Base-by-base conservation (phyloP, 441 rosid genomes). In the Codiaeum variegatum region DNA sequence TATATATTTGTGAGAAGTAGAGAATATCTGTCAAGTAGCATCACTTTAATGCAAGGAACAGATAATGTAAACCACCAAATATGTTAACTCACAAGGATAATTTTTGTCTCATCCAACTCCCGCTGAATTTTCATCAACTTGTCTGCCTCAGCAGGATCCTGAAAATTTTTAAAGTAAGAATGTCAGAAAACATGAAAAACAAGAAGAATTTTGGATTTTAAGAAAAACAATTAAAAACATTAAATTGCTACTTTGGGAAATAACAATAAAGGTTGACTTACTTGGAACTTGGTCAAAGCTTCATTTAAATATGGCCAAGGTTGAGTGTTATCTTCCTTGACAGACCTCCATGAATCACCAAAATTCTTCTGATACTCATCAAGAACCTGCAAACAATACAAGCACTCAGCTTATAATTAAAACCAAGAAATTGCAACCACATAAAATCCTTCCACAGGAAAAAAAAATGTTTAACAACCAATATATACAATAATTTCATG, bases 71-170 rank as follows among this genome's bases (percentile, higher is more conserved):
- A 64, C 46, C 32, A 71, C 13, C 56, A 63, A 26, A 74, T 38
- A 62, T 15, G 54, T 13, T n/a, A 66, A 80, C 98, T 83, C 85
- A 95, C 97, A 67, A 95, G 97, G 78, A 95, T 90, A 80, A 95
- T 93, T 85, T 95, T 95, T 15, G 99, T 95, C 74, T 95, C 98
- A 63, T 95, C 98, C 89, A 95, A 85, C 79, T 93, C 98, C 83
- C 95, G 88, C 82, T 95, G 99, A 77, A 95, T 93, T 86, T 86
- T 95, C 89, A 95, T 76, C 79, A 95, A 83, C 83, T 93, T 95
- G 78, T 91, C 98, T 6, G 98, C 99, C 83, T 95, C 99, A 1
- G 97, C 97, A 67, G 98, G 99, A 78, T 95, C 98, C 99, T 95
- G 85, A 71, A 77, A 76, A 69, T 73, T 21, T 3, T n/a, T n/a